phyloP scores from a whole-genome alignment of 371 early-diverging fungal genomes.

The Mucor racemosus region DNA sequence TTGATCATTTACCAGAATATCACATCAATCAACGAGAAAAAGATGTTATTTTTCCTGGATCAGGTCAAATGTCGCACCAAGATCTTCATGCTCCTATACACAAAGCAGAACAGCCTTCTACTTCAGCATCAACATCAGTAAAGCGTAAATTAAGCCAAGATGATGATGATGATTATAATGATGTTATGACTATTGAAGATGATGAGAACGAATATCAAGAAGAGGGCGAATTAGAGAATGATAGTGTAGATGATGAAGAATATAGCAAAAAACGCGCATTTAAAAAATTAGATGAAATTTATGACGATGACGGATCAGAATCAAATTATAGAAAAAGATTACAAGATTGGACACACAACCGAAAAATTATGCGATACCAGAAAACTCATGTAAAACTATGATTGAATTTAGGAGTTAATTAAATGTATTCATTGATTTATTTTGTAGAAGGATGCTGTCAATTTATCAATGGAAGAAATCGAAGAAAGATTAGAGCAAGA shows the following conservation, averaged over 20 bases:
- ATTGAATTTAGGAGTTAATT: not conserved
- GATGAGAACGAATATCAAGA: slow-evolving; percentile 22
- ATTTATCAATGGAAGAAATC: slow-evolving; percentile 24
- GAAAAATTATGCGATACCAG: slow-evolving; percentile 53
- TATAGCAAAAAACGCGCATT: slow-evolving; percentile 8
- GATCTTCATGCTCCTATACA: slow-evolving; percentile 24
- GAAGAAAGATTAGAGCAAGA: slow-evolving; percentile 7
- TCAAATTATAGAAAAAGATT: slow-evolving; percentile 60
- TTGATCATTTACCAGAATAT: slow-evolving; percentile 50
- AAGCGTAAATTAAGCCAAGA: slow-evolving; percentile 12
- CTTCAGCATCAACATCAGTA: not conserved
- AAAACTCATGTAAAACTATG: slow-evolving; percentile 22
- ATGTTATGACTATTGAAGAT: slow-evolving; percentile 8
- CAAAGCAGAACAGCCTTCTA: slow-evolving; percentile 12
- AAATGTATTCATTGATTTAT: not conserved
- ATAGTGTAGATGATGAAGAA: slow-evolving; percentile 21
- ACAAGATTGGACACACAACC: slow-evolving; percentile 56
- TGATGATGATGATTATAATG: slow-evolving; percentile 33
- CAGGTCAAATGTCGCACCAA: slow-evolving; percentile 30
- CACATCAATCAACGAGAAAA: slow-evolving; percentile 18
- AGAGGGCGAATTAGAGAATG: not conserved
- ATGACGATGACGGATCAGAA: slow-evolving; percentile 72
- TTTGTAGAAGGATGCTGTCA: slow-evolving; percentile 9
- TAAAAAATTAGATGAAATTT: slow-evolving; percentile 24
- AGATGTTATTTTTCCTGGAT: slow-evolving; percentile 15